A percentile compares a stretch with the other conserved stretches of the same genome.
Evolutionary conservation across 768 basidiomycete genomes (phyloP).

Genomic region (Tricholoma terreum): DNA sequence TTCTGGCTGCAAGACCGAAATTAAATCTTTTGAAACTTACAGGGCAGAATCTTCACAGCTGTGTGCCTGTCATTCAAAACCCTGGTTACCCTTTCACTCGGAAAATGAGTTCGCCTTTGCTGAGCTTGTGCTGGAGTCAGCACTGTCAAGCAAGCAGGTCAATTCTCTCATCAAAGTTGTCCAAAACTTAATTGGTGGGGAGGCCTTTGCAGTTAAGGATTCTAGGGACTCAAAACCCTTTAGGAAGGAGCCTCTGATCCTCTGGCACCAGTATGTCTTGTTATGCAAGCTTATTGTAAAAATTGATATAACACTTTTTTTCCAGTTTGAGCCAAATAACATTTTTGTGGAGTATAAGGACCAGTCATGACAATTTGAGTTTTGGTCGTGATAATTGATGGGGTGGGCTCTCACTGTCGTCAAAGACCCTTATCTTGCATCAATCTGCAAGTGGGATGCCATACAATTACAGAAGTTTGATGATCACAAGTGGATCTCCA

Average conservation of each 20-base stretch:
- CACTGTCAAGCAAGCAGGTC: background rate
- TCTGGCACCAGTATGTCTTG: background rate
- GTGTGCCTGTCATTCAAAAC: background rate
- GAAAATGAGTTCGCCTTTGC: background rate
- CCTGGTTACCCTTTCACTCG: background rate
- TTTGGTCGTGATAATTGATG: background rate
- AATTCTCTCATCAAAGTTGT: background rate
- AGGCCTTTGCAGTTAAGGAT: background rate
- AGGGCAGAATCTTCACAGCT: background rate
- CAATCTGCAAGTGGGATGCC: background rate
- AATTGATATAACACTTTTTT: background rate
- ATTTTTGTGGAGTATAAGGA: background rate
- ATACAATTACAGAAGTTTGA: constrained; percentile 1
- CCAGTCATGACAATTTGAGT: background rate
- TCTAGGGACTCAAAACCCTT: background rate
- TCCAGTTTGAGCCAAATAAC: background rate
- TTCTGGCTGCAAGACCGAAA: background rate
- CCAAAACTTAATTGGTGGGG: background rate
- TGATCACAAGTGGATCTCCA: constrained; percentile 1
- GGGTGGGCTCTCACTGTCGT: background rate
- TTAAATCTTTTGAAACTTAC: background rate
- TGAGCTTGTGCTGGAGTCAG: background rate
- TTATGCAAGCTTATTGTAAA: background rate
- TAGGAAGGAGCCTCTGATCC: background rate
- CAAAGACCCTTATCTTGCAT: background rate